These are phyloP conservation scores for Lactarius sanguifluus DNA, from an alignment of 768 basidiomycete genomes.

Conservation along the genomic window DNA sequence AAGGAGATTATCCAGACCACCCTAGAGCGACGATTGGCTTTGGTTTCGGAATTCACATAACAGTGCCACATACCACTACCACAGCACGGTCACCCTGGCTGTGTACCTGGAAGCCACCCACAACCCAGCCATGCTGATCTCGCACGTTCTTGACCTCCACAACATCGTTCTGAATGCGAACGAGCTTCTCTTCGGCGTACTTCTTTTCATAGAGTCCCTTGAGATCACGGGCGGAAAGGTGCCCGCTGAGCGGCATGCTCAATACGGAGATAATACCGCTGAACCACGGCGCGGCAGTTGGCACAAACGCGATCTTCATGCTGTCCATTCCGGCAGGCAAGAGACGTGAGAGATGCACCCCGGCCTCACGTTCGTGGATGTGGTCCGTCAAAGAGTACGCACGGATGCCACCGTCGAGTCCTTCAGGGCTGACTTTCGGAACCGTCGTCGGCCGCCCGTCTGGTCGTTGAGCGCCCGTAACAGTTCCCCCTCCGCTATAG, in stretches of 20 bases:
- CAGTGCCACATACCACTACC: constrained; percentile 68
- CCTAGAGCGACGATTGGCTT: constrained; percentile 46
- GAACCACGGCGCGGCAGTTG: constrained; percentile 91
- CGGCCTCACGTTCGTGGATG: constrained; percentile 97
- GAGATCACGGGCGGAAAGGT: constrained; percentile 71
- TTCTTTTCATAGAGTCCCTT: constrained; percentile 69
- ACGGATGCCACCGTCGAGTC: constrained; percentile 69
- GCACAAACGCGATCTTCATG: constrained; percentile 79
- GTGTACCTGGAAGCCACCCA: constrained; percentile 94
- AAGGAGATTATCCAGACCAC: constrained; percentile 92
- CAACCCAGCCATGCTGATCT: constrained; percentile 83
- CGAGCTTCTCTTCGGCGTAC: constrained; percentile 74
- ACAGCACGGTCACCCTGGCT: constrained; percentile 87
- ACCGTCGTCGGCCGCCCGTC: constrained; percentile 71
- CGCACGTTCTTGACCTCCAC: constrained; percentile 75
- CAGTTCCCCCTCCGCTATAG: constrained; percentile 93
- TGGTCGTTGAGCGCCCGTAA: constrained; percentile 58
- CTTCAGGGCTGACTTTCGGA: constrained; percentile 80
- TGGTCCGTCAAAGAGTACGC: constrained; percentile 95
- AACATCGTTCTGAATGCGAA: constrained; percentile 65
- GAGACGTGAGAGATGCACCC: constrained; percentile 72
- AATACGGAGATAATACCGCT: constrained; percentile 90
- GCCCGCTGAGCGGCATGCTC: constrained; percentile 72
- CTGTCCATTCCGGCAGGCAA: constrained; percentile 38
- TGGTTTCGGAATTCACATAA: neutral